These are phyloP conservation scores for Tetrahymena malaccensis DNA, from an alignment of 73 alveolate species.

Conservation along the genomic window DNA sequence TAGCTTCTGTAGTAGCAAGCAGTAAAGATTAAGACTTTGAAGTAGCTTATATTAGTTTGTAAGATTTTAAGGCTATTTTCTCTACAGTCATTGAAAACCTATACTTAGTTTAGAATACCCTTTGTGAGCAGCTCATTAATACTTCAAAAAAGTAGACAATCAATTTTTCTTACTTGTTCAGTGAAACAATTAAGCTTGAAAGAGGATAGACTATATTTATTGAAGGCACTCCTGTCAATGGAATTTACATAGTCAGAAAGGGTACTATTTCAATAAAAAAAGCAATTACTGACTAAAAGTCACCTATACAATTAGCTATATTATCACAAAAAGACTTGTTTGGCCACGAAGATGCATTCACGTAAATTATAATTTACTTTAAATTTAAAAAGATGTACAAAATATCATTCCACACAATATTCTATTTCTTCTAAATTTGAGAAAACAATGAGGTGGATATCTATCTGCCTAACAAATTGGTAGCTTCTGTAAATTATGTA, in stretches of 20 bases:
- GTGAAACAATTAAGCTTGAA: neutral
- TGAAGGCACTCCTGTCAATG: neutral
- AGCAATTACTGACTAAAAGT: neutral
- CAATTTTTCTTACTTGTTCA: neutral
- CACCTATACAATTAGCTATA: neutral
- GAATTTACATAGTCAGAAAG: neutral
- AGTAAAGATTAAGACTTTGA: neutral
- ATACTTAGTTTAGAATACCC: neutral
- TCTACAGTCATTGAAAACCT: neutral
- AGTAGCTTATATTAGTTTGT: neutral
- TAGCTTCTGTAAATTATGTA: neutral
- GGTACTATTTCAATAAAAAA: neutral
- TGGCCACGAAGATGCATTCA: neutral
- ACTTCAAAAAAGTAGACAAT: neutral
- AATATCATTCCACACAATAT: neutral
- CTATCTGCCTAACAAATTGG: neutral
- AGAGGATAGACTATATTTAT: neutral
- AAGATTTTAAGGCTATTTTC: neutral
- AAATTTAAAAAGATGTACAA: too few relatives aligned
- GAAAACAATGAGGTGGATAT: too few relatives aligned
- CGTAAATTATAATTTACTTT: neutral
- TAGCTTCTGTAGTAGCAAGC: neutral
- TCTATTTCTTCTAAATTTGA: neutral
- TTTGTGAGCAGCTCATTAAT: neutral
- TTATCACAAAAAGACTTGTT: neutral